Evolutionary conservation across 2,329 filamentous ascomycete species (phyloP).

Genomic region (Pseudogymnoascus sp.): DNA sequence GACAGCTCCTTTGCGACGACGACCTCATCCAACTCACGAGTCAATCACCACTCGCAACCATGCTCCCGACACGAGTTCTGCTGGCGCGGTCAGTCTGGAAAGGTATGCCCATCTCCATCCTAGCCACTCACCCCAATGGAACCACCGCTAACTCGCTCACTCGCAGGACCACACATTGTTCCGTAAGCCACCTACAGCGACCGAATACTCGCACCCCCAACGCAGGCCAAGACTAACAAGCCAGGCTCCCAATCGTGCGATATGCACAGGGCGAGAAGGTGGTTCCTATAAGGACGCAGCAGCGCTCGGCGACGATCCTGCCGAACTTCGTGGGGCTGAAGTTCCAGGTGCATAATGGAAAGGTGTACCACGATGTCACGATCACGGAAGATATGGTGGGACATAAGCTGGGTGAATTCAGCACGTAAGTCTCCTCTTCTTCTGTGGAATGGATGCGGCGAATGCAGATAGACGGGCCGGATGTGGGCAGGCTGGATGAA

Average conservation of each 20-base stretch:
- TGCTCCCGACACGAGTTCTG: conserved; percentile 53
- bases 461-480: neutral
- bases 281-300: conserved; percentile 63
- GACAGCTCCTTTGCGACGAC: neutral
- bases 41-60: conserved; percentile 29
- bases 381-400: conserved; percentile 75
- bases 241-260: conserved; percentile 46
- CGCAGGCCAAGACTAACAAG: conserved; percentile 30
- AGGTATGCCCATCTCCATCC: conserved; percentile 39
- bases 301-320: conserved; percentile 63
- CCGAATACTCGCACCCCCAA: conserved; percentile 14
- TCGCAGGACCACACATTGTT: conserved; percentile 60
- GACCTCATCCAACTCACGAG: neutral
- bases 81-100: conserved; percentile 66
- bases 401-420: conserved; percentile 68
- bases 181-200: conserved; percentile 44
- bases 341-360: conserved; percentile 69
- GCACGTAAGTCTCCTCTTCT: conserved; percentile 46
- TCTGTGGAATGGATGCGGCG: neutral
- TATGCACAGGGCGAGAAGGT: conserved; percentile 43
- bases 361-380: conserved; percentile 59
- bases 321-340: conserved; percentile 65
- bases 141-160: conserved; percentile 20
- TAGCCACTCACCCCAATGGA: conserved; percentile 6
- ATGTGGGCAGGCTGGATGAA: neutral